These are phyloP conservation scores for Epicoccum sorghinum DNA, from an alignment of 2,329 filamentous ascomycete genomes.

Conservation along the genomic window DNA sequence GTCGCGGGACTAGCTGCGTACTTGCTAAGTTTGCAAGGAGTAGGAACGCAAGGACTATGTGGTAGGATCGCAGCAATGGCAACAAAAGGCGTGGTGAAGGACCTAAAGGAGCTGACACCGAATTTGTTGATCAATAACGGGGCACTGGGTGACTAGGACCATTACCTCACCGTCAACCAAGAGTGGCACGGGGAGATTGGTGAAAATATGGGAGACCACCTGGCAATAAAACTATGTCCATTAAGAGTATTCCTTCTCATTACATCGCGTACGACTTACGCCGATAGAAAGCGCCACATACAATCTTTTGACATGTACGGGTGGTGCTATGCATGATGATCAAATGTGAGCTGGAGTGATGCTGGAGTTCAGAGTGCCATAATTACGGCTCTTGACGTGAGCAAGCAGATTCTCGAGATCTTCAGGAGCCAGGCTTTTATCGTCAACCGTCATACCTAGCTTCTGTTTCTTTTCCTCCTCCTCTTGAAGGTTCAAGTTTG, in stretches of 20 bases:
- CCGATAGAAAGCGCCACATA: neutral
- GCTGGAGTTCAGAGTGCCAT: neutral
- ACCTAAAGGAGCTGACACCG: constrained; percentile 49
- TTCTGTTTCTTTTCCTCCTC: constrained; percentile 22
- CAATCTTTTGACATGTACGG: neutral
- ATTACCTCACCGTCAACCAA: neutral
- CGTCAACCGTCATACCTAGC: constrained; percentile 26
- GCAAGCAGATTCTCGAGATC: constrained; percentile 18
- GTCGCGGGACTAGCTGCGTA: constrained; percentile 72
- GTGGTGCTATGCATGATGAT: neutral
- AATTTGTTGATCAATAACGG: constrained; percentile 62
- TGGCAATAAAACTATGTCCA: too few species aligned
- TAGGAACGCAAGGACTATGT: constrained; percentile 51
- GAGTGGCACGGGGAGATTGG: too few species aligned
- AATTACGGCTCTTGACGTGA: constrained; percentile 4
- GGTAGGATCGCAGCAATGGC: constrained; percentile 53
- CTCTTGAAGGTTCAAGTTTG: constrained; percentile 12
- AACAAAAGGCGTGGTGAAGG: constrained; percentile 46
- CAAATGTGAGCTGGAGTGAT: constrained; percentile 12
- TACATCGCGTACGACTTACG: too few species aligned
- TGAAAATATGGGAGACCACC: too few species aligned
- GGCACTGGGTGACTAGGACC: neutral
- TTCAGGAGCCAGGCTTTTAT: constrained; percentile 19
- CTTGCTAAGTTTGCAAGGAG: constrained; percentile 59
- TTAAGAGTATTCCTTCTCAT: too few species aligned